These are phyloP conservation scores for Cordyceps javanica DNA, from an alignment of 2,329 filamentous ascomycete species.

Conservation along the genomic window DNA sequence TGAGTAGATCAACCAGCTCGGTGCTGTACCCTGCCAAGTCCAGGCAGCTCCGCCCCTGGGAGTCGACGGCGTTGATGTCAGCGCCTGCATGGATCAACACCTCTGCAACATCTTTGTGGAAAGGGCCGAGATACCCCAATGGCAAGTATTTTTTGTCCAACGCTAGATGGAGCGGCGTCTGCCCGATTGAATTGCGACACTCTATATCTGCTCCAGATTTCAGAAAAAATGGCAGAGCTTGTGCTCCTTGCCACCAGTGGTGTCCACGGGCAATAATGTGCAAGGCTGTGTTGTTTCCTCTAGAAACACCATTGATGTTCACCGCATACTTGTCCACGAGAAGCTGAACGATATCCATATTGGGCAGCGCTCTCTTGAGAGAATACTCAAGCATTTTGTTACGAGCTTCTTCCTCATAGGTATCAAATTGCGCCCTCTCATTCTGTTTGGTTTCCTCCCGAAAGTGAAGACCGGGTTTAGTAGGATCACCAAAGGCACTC, in stretches of 20 bases:
- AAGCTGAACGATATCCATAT: constrained; percentile 5
- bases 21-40: constrained; percentile 2
- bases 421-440: too few relatives aligned
- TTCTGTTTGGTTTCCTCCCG: not conserved
- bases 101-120: constrained; percentile 6
- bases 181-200: not conserved
- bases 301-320: not conserved
- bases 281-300: not conserved
- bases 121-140: not conserved
- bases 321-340: constrained; percentile 8
- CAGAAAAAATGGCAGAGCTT: constrained; percentile 15
- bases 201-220: constrained; percentile 5
- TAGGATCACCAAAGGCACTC: constrained; percentile 2
- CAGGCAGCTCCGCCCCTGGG: constrained; percentile 12
- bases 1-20: constrained; percentile 5
- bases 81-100: constrained; percentile 8
- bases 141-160: not conserved
- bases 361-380: not conserved
- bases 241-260: constrained; percentile 15
- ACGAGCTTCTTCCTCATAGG: not conserved
- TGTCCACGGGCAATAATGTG: not conserved
- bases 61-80: constrained; percentile 11
- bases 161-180: constrained; percentile 14
- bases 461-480: constrained; percentile 1
- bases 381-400: not conserved